These are phyloP conservation scores for Luffa acutangula DNA, from an alignment of 306 rosid genomes.

Conservation along the genomic window DNA sequence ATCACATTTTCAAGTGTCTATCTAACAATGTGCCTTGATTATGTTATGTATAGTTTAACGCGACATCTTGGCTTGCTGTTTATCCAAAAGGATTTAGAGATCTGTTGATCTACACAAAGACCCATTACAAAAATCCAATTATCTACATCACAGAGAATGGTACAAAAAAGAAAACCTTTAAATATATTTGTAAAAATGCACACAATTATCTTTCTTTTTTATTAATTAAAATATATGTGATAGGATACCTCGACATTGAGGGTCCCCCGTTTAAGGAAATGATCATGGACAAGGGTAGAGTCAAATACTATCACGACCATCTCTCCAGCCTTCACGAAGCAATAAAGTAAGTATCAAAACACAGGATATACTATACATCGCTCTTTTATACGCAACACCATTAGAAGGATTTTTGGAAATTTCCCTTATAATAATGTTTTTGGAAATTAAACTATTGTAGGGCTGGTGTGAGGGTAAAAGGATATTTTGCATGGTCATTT, in stretches of 20 bases:
- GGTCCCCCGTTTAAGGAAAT: neutral
- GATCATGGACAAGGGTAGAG: neutral
- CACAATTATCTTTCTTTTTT: neutral
- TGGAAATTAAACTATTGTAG: neutral
- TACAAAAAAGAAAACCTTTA: neutral
- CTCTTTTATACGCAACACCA: no score
- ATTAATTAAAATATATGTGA: neutral
- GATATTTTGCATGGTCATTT: neutral
- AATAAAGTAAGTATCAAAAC: neutral
- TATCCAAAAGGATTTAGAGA: constrained; percentile 11
- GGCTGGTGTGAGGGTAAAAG: neutral
- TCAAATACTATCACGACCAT: neutral
- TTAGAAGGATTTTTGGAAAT: no score
- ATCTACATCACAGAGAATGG: neutral
- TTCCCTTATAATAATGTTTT: neutral
- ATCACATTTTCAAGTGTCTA: no score
- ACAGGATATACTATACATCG: no score
- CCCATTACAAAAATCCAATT: neutral
- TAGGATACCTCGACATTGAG: neutral
- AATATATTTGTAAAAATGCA: neutral
- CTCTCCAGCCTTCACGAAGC: neutral
- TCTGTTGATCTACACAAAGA: neutral
- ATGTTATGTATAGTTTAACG: neutral
- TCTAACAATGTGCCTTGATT: neutral
- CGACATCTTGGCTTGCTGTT: constrained; percentile 4